Evolutionary conservation across 176 grass and related monocot species (phyloP).

Genomic region (Aegilops sharonensis): DNA sequence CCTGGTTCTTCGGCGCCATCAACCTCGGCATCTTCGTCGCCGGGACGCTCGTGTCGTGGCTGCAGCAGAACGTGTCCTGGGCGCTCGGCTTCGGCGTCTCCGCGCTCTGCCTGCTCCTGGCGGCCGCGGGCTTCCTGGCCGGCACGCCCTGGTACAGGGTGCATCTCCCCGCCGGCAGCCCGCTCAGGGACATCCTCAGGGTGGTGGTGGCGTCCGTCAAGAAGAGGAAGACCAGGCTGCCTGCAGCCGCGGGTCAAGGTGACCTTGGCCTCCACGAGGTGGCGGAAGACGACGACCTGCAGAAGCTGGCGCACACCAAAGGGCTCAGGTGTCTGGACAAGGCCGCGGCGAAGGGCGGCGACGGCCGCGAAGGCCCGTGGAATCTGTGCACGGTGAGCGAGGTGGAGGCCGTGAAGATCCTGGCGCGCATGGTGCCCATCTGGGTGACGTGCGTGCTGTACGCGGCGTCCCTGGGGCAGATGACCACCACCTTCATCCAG

Average conservation of each 20-base stretch:
- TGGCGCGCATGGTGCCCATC: slow-evolving; percentile 63
- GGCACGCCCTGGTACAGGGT: slow-evolving; percentile 54
- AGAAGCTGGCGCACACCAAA: slow-evolving; percentile 50
- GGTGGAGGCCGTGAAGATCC: slow-evolving; percentile 74
- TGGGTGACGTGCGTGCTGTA: slow-evolving; percentile 65
- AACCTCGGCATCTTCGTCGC: slow-evolving; percentile 70
- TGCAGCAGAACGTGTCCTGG: slow-evolving; percentile 69
- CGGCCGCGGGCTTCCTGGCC: slow-evolving; percentile 44
- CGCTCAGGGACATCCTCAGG: slow-evolving; percentile 53
- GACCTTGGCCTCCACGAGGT: slow-evolving; percentile 29
- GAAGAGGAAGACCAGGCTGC: slow-evolving; percentile 33
- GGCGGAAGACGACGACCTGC: background rate
- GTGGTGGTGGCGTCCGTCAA: slow-evolving; percentile 44
- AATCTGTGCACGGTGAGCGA: slow-evolving; percentile 53
- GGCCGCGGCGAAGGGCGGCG: slow-evolving; percentile 27
- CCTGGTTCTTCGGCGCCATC: slow-evolving; percentile 67
- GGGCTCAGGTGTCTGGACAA: slow-evolving; percentile 59
- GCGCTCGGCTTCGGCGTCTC: slow-evolving; percentile 69
- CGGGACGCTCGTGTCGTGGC: slow-evolving; percentile 65
- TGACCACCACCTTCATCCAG: slow-evolving; percentile 83
- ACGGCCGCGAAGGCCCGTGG: slow-evolving; percentile 9
- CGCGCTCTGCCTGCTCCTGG: slow-evolving; percentile 45
- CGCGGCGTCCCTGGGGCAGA: slow-evolving; percentile 64
- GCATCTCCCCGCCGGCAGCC: slow-evolving; percentile 50
- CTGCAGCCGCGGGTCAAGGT: background rate